Base-by-base conservation (phyloP, 2,329 filamentous ascomycete species). In the Epichloe amarillans region DNA sequence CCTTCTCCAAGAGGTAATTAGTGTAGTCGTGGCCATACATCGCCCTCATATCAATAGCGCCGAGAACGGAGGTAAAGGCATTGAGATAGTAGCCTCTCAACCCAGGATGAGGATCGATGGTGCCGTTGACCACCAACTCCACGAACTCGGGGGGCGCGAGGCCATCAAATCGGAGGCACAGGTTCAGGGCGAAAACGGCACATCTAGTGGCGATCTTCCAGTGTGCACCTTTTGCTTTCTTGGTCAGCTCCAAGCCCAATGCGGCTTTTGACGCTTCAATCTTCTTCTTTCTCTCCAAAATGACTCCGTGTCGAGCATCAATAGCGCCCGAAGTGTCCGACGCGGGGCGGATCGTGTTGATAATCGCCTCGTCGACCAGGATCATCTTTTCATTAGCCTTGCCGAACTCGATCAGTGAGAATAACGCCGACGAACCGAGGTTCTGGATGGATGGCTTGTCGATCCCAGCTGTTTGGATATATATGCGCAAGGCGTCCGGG, bases 151-250 rank as follows among this genome's bases (percentile, higher is more conserved):
- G 74, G 74, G 88, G 87, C 5, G 88, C 88, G 54, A 98, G 79
- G 17, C 81, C 85, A 57, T 96, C 85, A 60, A 97, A 95, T n/a
- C 93, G 83, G 55, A 96, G 79, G 52, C 88, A 91, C 55, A 96
- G 76, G 53, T 93, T 95, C 51, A 91, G 82, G 4, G 95, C 87
- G 63, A 98, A 93, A 37, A 94, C 86, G 10, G 87, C 86, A 51
- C 90, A 95, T 30, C 91, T 79, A 47, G 83, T 88, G 5, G 91
- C 91, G 59, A 95, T 90, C 72, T 95, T 97, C 93, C 93, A 98
- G 63, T 98, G 94, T 0, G 89, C 88, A 3, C 79, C 79, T 59
- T 81, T 83, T 2, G 88, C 86, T 53, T 84, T 71, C 53, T 85
- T 79, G 4, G 90, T 84, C 35, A 98, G 74, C 63, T 97, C 89